phyloP scores from a whole-genome alignment of 768 basidiomycete genomes.

The Macrolepiota fuliginosa region DNA sequence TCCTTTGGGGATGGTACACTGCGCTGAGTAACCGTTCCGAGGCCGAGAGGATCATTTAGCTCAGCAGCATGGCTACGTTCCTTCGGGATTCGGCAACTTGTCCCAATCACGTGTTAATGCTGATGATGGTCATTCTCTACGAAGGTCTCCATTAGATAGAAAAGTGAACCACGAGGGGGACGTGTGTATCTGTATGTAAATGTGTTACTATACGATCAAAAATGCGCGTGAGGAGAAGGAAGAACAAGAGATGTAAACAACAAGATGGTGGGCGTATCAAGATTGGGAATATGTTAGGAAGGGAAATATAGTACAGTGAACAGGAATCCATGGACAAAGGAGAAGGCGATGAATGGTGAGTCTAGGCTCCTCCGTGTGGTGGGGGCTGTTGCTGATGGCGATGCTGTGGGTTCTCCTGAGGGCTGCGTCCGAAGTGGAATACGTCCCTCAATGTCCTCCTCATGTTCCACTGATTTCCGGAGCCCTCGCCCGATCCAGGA shows the following conservation, averaged over 20 bases:
- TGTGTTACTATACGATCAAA: background rate
- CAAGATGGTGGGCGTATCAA: background rate
- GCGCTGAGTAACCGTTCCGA: background rate
- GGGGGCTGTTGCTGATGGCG: background rate
- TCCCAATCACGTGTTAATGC: background rate
- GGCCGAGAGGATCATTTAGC: background rate
- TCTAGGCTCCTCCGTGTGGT: background rate
- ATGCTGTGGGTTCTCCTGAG: background rate
- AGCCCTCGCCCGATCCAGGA: background rate
- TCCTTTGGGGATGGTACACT: background rate
- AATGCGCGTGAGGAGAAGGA: background rate
- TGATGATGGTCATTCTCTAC: background rate
- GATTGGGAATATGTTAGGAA: background rate
- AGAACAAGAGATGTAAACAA: background rate
- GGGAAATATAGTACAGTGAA: constrained; percentile 5
- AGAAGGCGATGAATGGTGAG: background rate
- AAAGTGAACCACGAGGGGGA: background rate
- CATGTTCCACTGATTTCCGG: constrained; percentile 6
- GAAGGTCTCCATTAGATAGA: background rate
- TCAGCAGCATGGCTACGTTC: too few relatives aligned
- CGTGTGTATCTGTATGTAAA: background rate
- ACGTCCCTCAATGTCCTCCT: constrained; percentile 9
- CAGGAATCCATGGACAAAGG: background rate
- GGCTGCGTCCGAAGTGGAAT: constrained; percentile 11
- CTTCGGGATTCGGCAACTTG: too few relatives aligned